A percentile compares a stretch with the other conserved stretches of the same genome.
Evolutionary conservation across 148 eudicot species (phyloP).

Genomic region (Agrostemma githago): DNA sequence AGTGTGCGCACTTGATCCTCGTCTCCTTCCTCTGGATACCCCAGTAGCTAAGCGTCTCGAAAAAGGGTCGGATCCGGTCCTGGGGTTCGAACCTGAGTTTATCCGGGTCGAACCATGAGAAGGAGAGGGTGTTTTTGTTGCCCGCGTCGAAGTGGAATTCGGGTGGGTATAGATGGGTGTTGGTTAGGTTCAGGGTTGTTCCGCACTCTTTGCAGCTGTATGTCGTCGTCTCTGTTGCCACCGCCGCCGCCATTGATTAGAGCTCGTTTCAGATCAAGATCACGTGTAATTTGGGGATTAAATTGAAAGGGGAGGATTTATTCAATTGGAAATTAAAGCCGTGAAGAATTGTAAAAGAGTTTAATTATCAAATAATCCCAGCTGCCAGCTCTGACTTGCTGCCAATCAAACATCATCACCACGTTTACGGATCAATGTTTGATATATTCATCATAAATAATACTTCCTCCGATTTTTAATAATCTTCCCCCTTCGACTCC

Average conservation of each 20-base stretch:
- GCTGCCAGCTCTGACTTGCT: too few species aligned
- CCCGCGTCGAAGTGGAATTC: constrained; percentile 91
- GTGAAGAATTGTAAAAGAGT: too few species aligned
- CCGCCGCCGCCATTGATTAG: background rate
- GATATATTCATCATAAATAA: too few species aligned
- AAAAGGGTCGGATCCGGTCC: constrained; percentile 72
- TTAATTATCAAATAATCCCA: too few species aligned
- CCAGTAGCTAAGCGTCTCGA: constrained; percentile 83
- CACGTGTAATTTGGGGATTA: too few species aligned
- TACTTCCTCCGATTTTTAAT: too few species aligned
- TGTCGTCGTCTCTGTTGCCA: constrained; percentile 27
- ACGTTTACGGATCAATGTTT: too few species aligned
- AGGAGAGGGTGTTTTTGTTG: constrained; percentile 72
- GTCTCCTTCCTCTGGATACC: constrained; percentile 73
- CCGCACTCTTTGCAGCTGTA: constrained; percentile 70
- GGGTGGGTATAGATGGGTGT: constrained; percentile 53
- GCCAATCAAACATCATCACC: too few species aligned
- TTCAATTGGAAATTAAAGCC: too few species aligned
- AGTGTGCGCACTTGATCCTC: constrained; percentile 54
- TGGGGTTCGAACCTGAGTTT: constrained; percentile 54
- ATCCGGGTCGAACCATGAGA: constrained; percentile 50
- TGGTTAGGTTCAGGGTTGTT: constrained; percentile 51
- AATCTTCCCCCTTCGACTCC: too few species aligned
- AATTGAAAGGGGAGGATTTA: too few species aligned
- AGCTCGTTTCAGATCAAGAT: too few species aligned